Evolutionary conservation across 768 basidiomycete genomes (phyloP), one percentile per base, ranked within the genome.

Genomic region (Leccinum disarticulatum): DNA sequence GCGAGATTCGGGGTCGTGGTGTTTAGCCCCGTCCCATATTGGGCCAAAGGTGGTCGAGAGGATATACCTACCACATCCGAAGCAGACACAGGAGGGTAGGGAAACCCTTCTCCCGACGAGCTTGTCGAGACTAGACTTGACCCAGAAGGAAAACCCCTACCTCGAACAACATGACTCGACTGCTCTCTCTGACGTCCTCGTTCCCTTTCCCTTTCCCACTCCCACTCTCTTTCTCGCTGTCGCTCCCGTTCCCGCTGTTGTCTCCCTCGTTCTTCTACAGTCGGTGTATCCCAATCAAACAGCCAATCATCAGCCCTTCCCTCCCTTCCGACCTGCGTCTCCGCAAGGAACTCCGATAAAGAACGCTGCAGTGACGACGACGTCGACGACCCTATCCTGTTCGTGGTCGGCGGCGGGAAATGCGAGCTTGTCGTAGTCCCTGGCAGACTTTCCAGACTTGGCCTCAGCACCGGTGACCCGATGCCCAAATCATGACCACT

Each of bases 301-400:
- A 61, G 1, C 60, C 64, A 66, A n/a, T 54, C 28, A 5, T 66
- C 61, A 10, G 46, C n/a, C 22, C 51, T 65, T 36, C 59, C 59
- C 35, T 64, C 64, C 30, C 59, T 55, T 6, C 43, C 25, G 47
- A 58, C 52, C 38, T 63, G 57, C 43, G 65, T 46, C 25, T 68
- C 70, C 1, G 59, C 60, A 35, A 66, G 59, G n/a, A 72, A 35
- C 22, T 68, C 64, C 9, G 66, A 72, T 28, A 70, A 57, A 1
- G 70, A 64, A 41, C 60, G 68, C 8, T 70, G 68, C 4, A 64
- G 19, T 19, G 63, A 48, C 25, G 50, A 55, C 30, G 70, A 43
- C 19, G 52, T 25, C 6, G 7, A 6, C 1, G 57, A 53, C 15
- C 65, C 69, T 47, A 51, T 2, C 50, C 62, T 59, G 28, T 50